These are phyloP conservation scores for Eugenia klotzschiana DNA, from an alignment of 441 rosid species.

Conservation along the genomic window DNA sequence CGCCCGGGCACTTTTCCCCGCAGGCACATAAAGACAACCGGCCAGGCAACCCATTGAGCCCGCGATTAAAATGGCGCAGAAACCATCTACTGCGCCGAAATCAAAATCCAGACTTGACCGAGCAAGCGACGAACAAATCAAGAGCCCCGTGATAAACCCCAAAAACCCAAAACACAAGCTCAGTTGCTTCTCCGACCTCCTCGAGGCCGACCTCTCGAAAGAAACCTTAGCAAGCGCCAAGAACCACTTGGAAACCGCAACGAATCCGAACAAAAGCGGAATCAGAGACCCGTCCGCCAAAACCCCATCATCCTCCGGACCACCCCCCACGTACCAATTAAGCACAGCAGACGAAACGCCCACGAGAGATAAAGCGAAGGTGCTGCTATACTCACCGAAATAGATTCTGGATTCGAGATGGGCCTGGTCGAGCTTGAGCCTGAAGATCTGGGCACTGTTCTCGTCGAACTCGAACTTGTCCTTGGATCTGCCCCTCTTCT, in stretches of 20 bases:
- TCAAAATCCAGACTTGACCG: slow-evolving; percentile 41
- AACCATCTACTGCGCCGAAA: slow-evolving; percentile 37
- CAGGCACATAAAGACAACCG: slow-evolving; percentile 59
- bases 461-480: slow-evolving; percentile 83
- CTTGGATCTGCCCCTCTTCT: slow-evolving; percentile 47
- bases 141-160: slow-evolving; percentile 44
- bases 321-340: slow-evolving; percentile 15
- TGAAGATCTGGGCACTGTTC: slow-evolving; percentile 84
- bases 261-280: slow-evolving; percentile 36
- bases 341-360: slow-evolving; percentile 36
- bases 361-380: slow-evolving; percentile 27
- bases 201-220: slow-evolving; percentile 69
- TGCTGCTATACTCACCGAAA: slow-evolving; percentile 36
- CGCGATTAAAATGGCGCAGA: slow-evolving; percentile 30
- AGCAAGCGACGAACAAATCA: slow-evolving; percentile 31
- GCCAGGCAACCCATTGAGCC: slow-evolving; percentile 45
- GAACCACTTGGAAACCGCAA: slow-evolving; percentile 30
- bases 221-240: slow-evolving; percentile 37
- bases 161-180: slow-evolving; percentile 33
- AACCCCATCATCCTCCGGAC: slow-evolving; percentile 16
- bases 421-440: slow-evolving; percentile 64
- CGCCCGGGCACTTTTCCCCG: slow-evolving; percentile 56
- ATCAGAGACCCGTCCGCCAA: slow-evolving; percentile 38
- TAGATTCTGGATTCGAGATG: slow-evolving; percentile 62
- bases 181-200: slow-evolving; percentile 58